These are phyloP conservation scores for Candida sp. DNA, from an alignment of 1,139 yeast species.

Conservation along the genomic window DNA sequence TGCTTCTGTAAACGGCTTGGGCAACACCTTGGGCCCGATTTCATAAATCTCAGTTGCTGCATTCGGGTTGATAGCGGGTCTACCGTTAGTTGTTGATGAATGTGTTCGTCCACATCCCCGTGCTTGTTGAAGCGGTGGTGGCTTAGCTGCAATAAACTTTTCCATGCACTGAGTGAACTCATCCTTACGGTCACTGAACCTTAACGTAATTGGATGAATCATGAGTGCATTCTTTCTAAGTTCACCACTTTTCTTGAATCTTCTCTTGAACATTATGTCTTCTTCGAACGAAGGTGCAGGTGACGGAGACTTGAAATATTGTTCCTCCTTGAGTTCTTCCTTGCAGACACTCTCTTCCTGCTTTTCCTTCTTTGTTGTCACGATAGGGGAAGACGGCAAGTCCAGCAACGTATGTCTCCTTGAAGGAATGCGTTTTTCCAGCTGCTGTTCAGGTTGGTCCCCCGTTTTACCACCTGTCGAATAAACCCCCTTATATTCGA, in stretches of 20 bases:
- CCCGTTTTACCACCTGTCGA: not conserved
- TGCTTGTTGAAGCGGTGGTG: not conserved
- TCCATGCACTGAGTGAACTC: not conserved
- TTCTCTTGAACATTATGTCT: not conserved
- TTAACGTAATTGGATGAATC: conserved; percentile 5
- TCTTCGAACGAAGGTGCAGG: not conserved
- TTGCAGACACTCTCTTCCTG: not conserved
- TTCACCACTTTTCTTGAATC: conserved; percentile 1
- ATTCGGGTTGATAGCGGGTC: not conserved
- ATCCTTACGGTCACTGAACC: conserved; percentile 1
- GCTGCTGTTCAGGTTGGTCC: not conserved
- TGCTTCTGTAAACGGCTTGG: conserved; percentile 16
- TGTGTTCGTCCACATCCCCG: not conserved
- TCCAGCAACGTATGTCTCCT: not conserved
- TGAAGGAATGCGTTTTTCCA: not conserved
- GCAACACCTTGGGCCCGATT: conserved; percentile 16
- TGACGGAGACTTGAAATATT: not conserved
- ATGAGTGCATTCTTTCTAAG: conserved; percentile 1
- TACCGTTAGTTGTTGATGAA: not conserved
- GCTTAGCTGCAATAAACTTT: not conserved
- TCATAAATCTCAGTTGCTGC: conserved; percentile 12
- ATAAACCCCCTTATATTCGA: conserved; percentile 1
- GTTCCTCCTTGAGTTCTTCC: not conserved
- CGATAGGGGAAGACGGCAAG: conserved; percentile 11
- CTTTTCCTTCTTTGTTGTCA: not conserved